Conservation (phyloP, 345 rosid genomes). For the Eucalyptus camaldulensis region DNA sequence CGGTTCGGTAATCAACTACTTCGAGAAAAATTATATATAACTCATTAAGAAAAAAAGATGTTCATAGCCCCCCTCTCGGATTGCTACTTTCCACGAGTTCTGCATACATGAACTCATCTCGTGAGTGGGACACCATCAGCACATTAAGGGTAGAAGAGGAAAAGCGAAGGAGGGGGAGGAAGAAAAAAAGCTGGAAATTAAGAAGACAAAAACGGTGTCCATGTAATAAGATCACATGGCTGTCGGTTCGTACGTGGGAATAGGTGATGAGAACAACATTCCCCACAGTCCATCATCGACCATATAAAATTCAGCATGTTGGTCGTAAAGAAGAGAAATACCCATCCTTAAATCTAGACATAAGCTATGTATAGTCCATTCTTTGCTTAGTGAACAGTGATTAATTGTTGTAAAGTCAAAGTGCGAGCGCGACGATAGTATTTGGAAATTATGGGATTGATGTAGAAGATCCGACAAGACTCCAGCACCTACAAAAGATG, state of each 20-base stretch:
- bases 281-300: background rate
- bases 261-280: background rate
- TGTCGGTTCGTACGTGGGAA: background rate
- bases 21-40: background rate
- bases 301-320: background rate
- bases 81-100: background rate
- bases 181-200: background rate
- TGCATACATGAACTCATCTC: background rate
- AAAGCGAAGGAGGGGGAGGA: background rate
- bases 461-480: background rate
- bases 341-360: background rate
- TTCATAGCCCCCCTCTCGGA: background rate
- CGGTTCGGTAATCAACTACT: slow-evolving; percentile 4
- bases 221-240: background rate
- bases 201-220: background rate
- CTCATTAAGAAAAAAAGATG: background rate
- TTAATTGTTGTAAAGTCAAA: background rate
- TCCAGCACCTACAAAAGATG: background rate
- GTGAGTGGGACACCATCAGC: background rate
- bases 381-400: background rate
- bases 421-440: background rate
- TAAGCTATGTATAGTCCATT: background rate
- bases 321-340: background rate
- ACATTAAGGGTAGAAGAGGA: background rate
- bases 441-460: background rate